Evolutionary conservation across 768 basidiomycete genomes (phyloP).

Genomic region (Pleurotus pulmonarius): DNA sequence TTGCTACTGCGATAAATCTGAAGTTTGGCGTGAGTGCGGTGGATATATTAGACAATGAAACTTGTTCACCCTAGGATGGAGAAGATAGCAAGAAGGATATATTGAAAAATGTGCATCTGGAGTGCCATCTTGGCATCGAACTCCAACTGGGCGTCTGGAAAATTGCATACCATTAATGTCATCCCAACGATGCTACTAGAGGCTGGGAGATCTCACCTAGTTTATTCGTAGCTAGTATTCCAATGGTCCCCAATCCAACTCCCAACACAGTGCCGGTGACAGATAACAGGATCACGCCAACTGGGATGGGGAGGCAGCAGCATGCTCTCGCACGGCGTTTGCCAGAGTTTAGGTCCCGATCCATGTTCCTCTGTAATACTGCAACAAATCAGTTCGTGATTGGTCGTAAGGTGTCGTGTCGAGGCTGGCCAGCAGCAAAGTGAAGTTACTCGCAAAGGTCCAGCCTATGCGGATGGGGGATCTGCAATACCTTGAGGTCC

Average conservation of each 20-base stretch:
- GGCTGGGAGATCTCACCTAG: neutral
- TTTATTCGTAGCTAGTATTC: neutral
- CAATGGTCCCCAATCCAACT: neutral
- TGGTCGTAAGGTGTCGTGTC: neutral
- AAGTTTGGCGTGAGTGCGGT: neutral
- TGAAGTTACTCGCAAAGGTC: neutral
- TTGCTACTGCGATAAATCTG: neutral
- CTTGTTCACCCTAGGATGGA: neutral
- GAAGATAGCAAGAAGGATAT: neutral
- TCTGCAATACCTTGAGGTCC: neutral
- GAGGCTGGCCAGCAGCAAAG: neutral
- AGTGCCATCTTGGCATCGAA: neutral
- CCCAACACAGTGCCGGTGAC: neutral
- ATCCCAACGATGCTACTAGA: neutral
- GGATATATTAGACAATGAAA: neutral
- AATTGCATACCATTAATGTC: neutral
- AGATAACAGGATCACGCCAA: neutral
- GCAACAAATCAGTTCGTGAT: neutral
- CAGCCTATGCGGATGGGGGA: neutral
- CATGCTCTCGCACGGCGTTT: neutral
- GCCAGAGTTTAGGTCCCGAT: neutral
- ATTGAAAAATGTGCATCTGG: constrained; percentile 1
- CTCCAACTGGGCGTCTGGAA: neutral
- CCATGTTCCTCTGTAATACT: neutral
- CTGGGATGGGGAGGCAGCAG: neutral